A percentile compares a stretch with the other conserved stretches of the same genome.
Conservation (phyloP, 129 eudicot genomes). For the Silybum marianum region DNA sequence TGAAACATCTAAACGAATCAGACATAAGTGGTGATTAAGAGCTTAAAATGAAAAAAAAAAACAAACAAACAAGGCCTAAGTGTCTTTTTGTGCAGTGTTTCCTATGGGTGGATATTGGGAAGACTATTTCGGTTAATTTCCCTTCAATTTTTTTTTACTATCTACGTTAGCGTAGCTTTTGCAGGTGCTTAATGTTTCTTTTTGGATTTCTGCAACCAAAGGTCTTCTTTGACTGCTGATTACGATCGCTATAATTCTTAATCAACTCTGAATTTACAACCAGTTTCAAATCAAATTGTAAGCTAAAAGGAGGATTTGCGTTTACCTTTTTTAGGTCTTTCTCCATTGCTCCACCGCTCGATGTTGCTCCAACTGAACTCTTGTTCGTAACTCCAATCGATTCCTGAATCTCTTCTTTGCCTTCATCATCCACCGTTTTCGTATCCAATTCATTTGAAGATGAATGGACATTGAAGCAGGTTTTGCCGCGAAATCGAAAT, state of each 20-base stretch:
- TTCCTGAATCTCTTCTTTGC: constrained; percentile 15
- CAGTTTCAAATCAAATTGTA: background rate
- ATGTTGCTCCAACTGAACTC: constrained; percentile 22
- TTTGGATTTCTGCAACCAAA: background rate
- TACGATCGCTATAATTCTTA: background rate
- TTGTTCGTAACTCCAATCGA: constrained; percentile 23
- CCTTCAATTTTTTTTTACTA: too few species aligned
- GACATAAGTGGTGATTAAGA: too few species aligned
- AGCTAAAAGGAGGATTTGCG: background rate
- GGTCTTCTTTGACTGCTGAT: background rate
- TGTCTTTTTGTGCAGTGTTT: too few species aligned
- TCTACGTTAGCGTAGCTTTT: too few species aligned
- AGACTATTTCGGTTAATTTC: too few species aligned
- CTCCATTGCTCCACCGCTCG: constrained; percentile 40
- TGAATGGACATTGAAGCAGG: constrained; percentile 18
- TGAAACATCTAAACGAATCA: too few species aligned
- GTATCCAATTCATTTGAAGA: constrained; percentile 57
- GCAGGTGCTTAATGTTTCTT: too few species aligned
- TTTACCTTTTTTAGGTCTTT: constrained; percentile 80
- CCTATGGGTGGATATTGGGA: too few species aligned
- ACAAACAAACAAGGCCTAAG: too few species aligned
- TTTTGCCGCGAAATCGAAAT: constrained; percentile 14
- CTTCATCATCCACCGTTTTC: constrained; percentile 34
- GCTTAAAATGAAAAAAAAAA: too few species aligned
- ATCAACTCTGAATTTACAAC: background rate